Conservation (phyloP, 176 grass and related monocot genomes). For the barley (Hordeum vulgare) region DNA sequence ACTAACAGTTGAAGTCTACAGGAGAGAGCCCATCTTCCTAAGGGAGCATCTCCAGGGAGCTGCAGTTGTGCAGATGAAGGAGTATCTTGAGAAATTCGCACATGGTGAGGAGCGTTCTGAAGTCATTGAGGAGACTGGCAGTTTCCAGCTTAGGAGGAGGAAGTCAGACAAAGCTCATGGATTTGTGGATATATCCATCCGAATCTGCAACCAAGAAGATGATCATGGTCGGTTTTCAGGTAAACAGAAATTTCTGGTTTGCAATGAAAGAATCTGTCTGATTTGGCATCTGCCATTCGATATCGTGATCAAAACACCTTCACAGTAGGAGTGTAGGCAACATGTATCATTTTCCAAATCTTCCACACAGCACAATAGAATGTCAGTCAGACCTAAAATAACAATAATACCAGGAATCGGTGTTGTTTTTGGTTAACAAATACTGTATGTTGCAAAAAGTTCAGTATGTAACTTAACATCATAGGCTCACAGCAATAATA, state of each 20-base stretch:
- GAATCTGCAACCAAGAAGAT: constrained; percentile 46
- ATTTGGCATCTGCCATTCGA: neutral
- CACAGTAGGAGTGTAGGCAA: neutral
- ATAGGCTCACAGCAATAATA: neutral
- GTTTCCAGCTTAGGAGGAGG: constrained; percentile 73
- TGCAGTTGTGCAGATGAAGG: constrained; percentile 55
- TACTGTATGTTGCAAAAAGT: neutral
- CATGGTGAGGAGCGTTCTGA: constrained; percentile 7
- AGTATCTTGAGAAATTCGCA: constrained; percentile 48
- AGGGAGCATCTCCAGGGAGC: constrained; percentile 68
- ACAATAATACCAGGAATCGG: neutral
- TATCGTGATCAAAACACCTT: neutral
- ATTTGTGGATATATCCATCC: constrained; percentile 69
- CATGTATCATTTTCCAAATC: neutral
- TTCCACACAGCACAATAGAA: neutral
- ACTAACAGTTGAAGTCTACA: constrained; percentile 74
- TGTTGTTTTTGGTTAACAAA: neutral
- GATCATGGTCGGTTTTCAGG: constrained; percentile 21
- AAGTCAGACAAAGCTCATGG: constrained; percentile 65
- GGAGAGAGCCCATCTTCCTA: constrained; percentile 82
- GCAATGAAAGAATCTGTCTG: neutral
- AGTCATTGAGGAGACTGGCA: constrained; percentile 51
- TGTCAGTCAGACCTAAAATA: neutral
- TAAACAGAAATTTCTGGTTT: constrained; percentile 10
- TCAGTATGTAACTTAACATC: neutral